These are phyloP conservation scores for Colletotrichum sp. DNA, from an alignment of 2,329 filamentous ascomycete species.

Conservation along the genomic window DNA sequence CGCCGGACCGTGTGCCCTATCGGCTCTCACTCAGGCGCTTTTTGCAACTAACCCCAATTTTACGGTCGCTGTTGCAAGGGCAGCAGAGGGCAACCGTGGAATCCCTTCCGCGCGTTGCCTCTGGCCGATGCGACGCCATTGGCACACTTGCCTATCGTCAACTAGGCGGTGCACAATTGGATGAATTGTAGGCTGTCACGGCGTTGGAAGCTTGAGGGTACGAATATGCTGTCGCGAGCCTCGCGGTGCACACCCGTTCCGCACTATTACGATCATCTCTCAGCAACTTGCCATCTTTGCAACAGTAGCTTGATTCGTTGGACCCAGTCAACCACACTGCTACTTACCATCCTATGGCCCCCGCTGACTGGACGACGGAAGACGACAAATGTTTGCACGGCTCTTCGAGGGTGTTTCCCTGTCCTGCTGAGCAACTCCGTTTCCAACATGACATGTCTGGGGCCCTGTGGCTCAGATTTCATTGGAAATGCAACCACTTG, in stretches of 20 bases:
- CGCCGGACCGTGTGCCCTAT: neutral
- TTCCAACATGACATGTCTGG: conserved; percentile 10
- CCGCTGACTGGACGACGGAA: conserved; percentile 5
- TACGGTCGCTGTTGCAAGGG: neutral
- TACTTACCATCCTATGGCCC: neutral
- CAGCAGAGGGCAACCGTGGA: neutral
- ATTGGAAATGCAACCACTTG: conserved; percentile 9
- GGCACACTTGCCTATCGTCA: neutral
- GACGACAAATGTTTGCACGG: conserved; percentile 1
- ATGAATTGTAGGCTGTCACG: neutral
- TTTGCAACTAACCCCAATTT: neutral
- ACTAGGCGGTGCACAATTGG: neutral
- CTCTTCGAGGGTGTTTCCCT: neutral
- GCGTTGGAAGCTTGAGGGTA: too few relatives aligned
- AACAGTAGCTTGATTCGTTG: neutral
- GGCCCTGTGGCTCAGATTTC: neutral
- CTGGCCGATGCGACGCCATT: neutral
- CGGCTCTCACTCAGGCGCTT: neutral
- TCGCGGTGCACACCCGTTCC: neutral
- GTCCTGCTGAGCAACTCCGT: neutral
- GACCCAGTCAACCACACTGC: neutral
- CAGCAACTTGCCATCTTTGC: neutral
- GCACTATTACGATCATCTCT: neutral
- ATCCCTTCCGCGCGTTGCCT: neutral
- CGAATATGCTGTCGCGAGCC: too few relatives aligned